Conservation (phyloP, 208 protist genomes). For the Leishmania tropica region DNA sequence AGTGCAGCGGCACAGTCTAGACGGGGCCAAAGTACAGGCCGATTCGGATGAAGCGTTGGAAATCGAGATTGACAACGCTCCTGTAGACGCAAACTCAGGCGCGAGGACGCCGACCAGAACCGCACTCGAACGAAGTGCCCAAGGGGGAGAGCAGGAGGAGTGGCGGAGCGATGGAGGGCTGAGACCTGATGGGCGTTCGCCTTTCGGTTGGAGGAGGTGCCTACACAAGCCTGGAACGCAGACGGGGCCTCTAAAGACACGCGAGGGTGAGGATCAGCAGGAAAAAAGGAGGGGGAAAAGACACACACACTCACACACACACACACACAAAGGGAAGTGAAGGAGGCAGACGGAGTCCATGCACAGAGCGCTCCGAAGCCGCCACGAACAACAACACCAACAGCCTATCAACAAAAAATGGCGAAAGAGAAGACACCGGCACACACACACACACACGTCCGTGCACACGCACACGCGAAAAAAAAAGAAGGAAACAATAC, state of each 20-base stretch:
- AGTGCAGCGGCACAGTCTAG: too few relatives aligned
- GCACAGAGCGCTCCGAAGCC: too few relatives aligned
- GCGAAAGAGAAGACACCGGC: background rate
- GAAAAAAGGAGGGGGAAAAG: background rate
- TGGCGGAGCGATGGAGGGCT: background rate
- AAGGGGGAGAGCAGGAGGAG: background rate
- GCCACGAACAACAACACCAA: background rate
- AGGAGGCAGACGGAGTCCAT: too few relatives aligned
- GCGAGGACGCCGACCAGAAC: background rate
- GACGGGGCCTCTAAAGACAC: background rate
- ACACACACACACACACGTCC: background rate
- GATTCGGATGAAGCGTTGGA: background rate
- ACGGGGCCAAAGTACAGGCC: background rate
- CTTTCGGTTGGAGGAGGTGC: background rate
- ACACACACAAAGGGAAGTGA: background rate
- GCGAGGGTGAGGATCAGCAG: background rate
- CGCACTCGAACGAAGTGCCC: background rate
- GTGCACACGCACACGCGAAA: background rate
- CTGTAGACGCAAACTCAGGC: background rate
- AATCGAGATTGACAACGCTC: background rate
- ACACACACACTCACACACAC: background rate
- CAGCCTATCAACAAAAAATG: background rate
- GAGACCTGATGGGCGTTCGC: background rate
- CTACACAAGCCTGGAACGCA: background rate
- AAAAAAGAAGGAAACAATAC: background rate